A percentile compares a stretch with the other conserved stretches of the same genome.
phyloP scores from a whole-genome alignment of 306 rosid species.

The Pterocarpus santalinus region DNA sequence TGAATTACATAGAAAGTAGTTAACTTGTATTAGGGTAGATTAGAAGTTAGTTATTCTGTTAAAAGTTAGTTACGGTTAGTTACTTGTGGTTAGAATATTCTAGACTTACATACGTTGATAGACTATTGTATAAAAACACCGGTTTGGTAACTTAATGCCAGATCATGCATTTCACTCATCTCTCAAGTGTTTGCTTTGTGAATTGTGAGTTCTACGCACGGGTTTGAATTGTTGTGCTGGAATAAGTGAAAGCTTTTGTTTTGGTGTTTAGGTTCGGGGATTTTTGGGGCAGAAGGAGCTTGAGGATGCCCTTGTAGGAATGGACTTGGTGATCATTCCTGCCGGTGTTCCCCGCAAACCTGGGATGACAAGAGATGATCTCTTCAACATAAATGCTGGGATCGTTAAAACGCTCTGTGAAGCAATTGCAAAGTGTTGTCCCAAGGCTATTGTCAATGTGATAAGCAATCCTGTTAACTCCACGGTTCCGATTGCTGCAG shows the following conservation, averaged over 20 bases:
- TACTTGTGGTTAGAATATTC: too few species aligned
- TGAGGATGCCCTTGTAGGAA: slow-evolving; percentile 83
- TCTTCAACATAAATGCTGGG: slow-evolving; percentile 94
- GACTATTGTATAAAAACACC: too few species aligned
- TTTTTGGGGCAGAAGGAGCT: slow-evolving; percentile 89
- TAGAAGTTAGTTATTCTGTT: too few species aligned
- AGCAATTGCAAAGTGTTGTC: slow-evolving; percentile 82
- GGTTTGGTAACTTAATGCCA: too few species aligned
- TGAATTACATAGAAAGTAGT: too few species aligned
- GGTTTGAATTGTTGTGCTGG: too few species aligned
- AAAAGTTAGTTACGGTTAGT: too few species aligned
- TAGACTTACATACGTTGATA: too few species aligned
- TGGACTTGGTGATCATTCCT: slow-evolving; percentile 91
- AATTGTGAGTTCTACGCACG: too few species aligned
- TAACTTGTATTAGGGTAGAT: too few species aligned
- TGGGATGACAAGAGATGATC: slow-evolving; percentile 98
- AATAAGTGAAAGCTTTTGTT: slow-evolving; percentile 1
- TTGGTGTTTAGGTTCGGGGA: slow-evolving; percentile 70
- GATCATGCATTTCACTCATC: too few species aligned
- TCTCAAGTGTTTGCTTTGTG: too few species aligned
- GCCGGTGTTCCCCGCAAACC: slow-evolving; percentile 98
- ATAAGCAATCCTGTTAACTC: slow-evolving; percentile 98
- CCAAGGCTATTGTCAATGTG: slow-evolving; percentile 83
- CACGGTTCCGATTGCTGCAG: slow-evolving; percentile 96
- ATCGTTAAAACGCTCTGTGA: slow-evolving; percentile 85